These are phyloP conservation scores for thale cress (Arabidopsis thaliana) DNA, from an alignment of 345 rosid genomes.

Conservation along the genomic window DNA sequence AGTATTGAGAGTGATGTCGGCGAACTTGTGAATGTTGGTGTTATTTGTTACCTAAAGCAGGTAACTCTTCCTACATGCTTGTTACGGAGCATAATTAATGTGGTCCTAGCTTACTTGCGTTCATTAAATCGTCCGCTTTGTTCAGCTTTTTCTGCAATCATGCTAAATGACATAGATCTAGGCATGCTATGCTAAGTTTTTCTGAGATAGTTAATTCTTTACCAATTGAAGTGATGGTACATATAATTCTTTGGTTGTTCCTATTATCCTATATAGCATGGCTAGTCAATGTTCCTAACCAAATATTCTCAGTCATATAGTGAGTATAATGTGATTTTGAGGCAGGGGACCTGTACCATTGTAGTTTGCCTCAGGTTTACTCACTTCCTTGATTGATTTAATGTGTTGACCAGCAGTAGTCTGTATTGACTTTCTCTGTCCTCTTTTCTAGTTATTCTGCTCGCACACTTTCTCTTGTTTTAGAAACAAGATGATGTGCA, in stretches of 20 bases:
- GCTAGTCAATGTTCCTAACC: background rate
- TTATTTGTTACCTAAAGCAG: conserved; percentile 97
- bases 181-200: background rate
- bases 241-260: background rate
- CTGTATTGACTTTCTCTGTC: background rate
- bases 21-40: conserved; percentile 93
- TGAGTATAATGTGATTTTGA: background rate
- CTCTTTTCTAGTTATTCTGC: background rate
- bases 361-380: background rate
- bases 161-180: conserved; percentile 1
- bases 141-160: conserved; percentile 13
- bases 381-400: background rate
- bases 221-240: background rate
- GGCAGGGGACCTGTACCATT: conserved; percentile 4
- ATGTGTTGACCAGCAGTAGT: background rate
- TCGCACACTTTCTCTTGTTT: background rate
- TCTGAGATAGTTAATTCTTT: background rate
- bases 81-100: background rate
- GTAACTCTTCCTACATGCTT: conserved; percentile 46
- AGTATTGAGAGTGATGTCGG: conserved; percentile 97
- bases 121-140: background rate
- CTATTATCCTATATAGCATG: conserved; percentile 8
- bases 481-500: background rate
- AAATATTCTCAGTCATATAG: background rate
- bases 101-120: background rate